phyloP scores from a whole-genome alignment of 192 early-diverging fungal species.

The Lobosporangium transversale region DNA sequence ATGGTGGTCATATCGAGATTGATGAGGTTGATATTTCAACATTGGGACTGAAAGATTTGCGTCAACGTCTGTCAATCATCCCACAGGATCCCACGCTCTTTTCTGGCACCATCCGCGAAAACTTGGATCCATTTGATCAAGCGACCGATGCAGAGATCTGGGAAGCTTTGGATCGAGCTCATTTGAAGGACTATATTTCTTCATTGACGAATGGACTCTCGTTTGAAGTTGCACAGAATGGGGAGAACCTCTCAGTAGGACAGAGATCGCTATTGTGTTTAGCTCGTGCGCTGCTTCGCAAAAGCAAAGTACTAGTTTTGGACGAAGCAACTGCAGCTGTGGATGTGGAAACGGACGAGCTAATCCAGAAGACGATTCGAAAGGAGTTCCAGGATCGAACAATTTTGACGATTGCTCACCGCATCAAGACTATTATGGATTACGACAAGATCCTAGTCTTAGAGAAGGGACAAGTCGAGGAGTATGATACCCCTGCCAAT shows the following conservation, averaged over 20 bases:
- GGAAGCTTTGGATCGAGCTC: conserved; percentile 62
- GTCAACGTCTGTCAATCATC: conserved; percentile 79
- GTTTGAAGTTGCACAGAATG: conserved; percentile 46
- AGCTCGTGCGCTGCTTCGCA: conserved; percentile 63
- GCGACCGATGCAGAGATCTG: conserved; percentile 68
- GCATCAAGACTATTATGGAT: conserved; percentile 85
- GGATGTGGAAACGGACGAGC: conserved; percentile 85
- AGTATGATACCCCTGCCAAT: conserved; percentile 71
- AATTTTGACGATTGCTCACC: conserved; percentile 91
- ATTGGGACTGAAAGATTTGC: conserved; percentile 67
- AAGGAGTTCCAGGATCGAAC: conserved; percentile 80
- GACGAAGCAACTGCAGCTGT: conserved; percentile 67
- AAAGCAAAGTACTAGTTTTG: conserved; percentile 61
- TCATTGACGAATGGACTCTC: conserved; percentile 36
- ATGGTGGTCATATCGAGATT: conserved; percentile 78
- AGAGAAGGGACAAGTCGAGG: conserved; percentile 59
- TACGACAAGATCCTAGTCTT: conserved; percentile 85
- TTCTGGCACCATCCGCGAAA: conserved; percentile 67
- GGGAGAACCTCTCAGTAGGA: conserved; percentile 66
- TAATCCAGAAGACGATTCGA: conserved; percentile 91
- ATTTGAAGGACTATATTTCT: conserved; percentile 53
- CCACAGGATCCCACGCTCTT: conserved; percentile 86
- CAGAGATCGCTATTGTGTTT: conserved; percentile 65
- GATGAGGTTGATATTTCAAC: conserved; percentile 79
- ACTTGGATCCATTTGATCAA: conserved; percentile 79